phyloP scores from a whole-genome alignment of 805 yeast genomes.

The Debaryomyces tyrocola region DNA sequence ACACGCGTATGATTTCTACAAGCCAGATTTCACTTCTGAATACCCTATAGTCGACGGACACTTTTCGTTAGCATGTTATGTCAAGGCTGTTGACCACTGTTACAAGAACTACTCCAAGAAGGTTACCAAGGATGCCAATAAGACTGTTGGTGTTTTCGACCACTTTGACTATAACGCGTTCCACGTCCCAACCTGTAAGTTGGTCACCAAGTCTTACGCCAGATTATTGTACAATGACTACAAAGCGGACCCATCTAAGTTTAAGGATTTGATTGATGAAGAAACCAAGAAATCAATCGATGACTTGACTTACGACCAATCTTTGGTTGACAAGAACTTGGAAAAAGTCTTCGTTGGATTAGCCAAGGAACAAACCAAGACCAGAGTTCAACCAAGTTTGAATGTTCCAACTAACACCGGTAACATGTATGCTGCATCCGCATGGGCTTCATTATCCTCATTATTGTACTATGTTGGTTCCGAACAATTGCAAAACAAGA shows the following conservation, averaged over 20 bases:
- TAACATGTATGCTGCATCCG: constrained; percentile 95
- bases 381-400: constrained; percentile 77
- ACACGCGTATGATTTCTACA: constrained; percentile 97
- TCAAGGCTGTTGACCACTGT: constrained; percentile 86
- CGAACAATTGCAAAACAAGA: constrained; percentile 73
- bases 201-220: constrained; percentile 89
- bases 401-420: constrained; percentile 94
- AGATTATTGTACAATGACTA: constrained; percentile 89
- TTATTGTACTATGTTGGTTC: constrained; percentile 72
- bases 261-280: constrained; percentile 39
- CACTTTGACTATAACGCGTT: constrained; percentile 90
- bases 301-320: constrained; percentile 65
- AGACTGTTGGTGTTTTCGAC: constrained; percentile 59
- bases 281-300: constrained; percentile 57
- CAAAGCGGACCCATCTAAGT: constrained; percentile 63
- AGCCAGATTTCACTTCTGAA: constrained; percentile 95
- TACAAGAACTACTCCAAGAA: constrained; percentile 81
- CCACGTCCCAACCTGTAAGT: constrained; percentile 98
- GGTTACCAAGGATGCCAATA: constrained; percentile 47
- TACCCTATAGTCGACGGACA: constrained; percentile 98
- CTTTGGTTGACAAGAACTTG: constrained; percentile 73
- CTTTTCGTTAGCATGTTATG: constrained; percentile 90
- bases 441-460: constrained; percentile 84
- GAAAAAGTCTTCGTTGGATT: constrained; percentile 84
- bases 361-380: constrained; percentile 66